A percentile compares a stretch with the other conserved stretches of the same genome.
Conservation (phyloP, 2,329 filamentous ascomycete genomes). For the Epichloe scottii region DNA sequence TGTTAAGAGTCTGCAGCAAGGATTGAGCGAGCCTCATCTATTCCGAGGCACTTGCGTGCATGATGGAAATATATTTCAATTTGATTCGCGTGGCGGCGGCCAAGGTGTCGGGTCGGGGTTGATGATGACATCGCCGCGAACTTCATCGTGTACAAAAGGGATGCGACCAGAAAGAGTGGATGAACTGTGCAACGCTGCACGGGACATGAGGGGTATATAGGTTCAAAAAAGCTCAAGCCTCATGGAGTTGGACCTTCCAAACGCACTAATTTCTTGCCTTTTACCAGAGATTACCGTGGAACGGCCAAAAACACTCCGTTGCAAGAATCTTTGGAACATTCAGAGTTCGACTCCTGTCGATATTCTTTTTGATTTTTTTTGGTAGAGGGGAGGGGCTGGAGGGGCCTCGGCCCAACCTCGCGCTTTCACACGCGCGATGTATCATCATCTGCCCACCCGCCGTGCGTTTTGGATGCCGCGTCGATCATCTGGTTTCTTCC, state of each 20-base stretch:
- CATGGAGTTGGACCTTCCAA: conserved; percentile 9
- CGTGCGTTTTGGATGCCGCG: neutral
- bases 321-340: conserved; percentile 7
- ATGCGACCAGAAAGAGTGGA: too few relatives aligned
- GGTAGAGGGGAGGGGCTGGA: too few relatives aligned
- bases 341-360: conserved; percentile 1
- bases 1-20: neutral
- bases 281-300: conserved; percentile 11
- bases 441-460: too few relatives aligned
- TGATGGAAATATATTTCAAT: neutral
- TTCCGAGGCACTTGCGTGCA: neutral
- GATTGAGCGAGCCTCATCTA: neutral
- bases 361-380: conserved; percentile 1
- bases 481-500: neutral
- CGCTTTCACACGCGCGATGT: too few relatives aligned
- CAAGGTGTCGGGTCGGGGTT: too few relatives aligned
- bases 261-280: conserved; percentile 10
- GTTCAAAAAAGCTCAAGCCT: neutral
- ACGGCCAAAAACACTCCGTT: conserved; percentile 8
- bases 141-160: too few relatives aligned
- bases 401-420: too few relatives aligned
- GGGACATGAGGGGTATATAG: neutral
- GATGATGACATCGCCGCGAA: neutral
- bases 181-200: neutral
- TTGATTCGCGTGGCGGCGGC: too few relatives aligned